These are phyloP conservation scores for Madurella fahalii DNA, from an alignment of 2,329 filamentous ascomycete species.

Conservation along the genomic window DNA sequence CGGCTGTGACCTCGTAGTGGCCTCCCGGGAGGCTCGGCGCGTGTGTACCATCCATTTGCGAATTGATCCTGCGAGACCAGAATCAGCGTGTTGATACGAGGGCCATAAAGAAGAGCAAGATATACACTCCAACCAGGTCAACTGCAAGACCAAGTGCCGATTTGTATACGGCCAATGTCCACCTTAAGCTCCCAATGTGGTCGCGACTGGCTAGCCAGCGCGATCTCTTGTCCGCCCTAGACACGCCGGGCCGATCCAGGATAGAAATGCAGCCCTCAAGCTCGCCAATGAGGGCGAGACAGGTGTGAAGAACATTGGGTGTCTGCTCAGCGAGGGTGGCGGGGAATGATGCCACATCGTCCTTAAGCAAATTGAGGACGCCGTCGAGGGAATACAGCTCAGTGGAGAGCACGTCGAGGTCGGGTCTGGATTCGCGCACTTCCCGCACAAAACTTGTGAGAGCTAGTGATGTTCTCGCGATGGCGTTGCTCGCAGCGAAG, in stretches of 20 bases:
- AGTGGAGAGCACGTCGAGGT: conserved; percentile 37
- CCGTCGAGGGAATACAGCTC: conserved; percentile 40
- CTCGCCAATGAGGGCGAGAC: conserved; percentile 35
- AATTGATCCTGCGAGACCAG: conserved; percentile 15
- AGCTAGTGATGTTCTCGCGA: conserved; percentile 32
- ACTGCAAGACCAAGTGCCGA: conserved; percentile 37
- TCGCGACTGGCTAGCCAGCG: conserved; percentile 35
- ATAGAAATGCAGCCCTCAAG: conserved; percentile 33
- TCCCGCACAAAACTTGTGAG: conserved; percentile 38
- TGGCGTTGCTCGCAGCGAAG: conserved; percentile 33
- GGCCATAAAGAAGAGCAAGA: conserved; percentile 2
- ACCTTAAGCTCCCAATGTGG: conserved; percentile 32
- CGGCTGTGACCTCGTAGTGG: conserved; percentile 22
- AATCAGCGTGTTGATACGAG: neutral
- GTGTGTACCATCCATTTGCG: neutral
- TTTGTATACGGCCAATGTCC: conserved; percentile 37
- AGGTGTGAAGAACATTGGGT: conserved; percentile 34
- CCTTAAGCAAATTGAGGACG: conserved; percentile 36
- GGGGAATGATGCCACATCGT: conserved; percentile 37
- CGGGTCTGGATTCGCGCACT: conserved; percentile 38
- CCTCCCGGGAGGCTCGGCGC: neutral
- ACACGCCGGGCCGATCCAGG: conserved; percentile 30
- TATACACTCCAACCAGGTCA: conserved; percentile 39
- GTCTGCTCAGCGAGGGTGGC: conserved; percentile 34
- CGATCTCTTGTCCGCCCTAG: conserved; percentile 35